Base-by-base conservation (phyloP, 2,329 filamentous ascomycete genomes). In the Hypoxylon rubiginosum region DNA sequence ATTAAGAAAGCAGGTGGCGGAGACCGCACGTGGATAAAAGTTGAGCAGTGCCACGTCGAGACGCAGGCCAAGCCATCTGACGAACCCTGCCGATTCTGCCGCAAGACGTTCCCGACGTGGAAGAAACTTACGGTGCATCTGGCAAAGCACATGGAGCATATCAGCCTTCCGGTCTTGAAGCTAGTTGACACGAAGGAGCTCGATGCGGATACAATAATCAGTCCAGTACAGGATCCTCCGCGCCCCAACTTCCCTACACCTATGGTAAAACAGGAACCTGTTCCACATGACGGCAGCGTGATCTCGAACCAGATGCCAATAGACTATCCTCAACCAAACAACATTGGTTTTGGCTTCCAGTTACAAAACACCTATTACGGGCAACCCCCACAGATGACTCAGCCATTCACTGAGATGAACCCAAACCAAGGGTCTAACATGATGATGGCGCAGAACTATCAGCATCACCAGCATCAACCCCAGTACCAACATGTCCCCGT, bases 91-190 rank as follows among this genome's bases (percentile, higher is more conserved):
- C 89, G 92, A 45, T 97, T 97, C 82, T 97, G 94, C 75, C 91
- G 91, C 65, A 94, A 91, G 78, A 84, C 87, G 11, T 94, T 93
- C 78, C 88, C 87, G 34, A 92, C 89, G 41, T 97, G 93, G 93
- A 97, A 97, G 84, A 97, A 97, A 80, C 82, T 97, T 65, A 97
- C 92, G 0, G 93, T 96, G n/a, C 94, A 97, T 79, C 81, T 97
- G 76, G 93, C 93, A 53, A 95, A 95, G 78, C 94, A 97, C 77
- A 96, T 97, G 93, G 93, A 97, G 78, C 90, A 93, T 70, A 92
- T 97, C 75, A 92, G 92, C 73, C 86, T 97, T 75, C 94, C 94
- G 0, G 88, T 97, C 32, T 82, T 97, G 60, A 81, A 82, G 15
- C 82, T 90, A 2, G 87, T 90, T 3, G 83, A 83, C 39, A 78